phyloP scores from a whole-genome alignment of 2,329 filamentous ascomycete species.

The Rosellinia necatrix region DNA sequence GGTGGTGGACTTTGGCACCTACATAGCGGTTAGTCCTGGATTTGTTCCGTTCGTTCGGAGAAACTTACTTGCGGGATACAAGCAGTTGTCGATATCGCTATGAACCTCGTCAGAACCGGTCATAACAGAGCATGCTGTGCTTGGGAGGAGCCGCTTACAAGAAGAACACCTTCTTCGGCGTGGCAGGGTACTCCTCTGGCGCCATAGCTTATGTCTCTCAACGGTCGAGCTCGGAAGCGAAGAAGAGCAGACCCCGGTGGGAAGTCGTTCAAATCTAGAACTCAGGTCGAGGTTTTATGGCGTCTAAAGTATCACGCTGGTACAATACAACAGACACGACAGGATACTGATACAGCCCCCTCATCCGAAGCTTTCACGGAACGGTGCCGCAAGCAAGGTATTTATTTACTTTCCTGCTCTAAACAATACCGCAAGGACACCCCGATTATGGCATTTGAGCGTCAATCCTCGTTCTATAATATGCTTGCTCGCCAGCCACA shows the following conservation, averaged over 20 bases:
- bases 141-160: slow-evolving; percentile 8
- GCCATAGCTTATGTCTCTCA: slow-evolving; percentile 3
- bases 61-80: slow-evolving; percentile 23
- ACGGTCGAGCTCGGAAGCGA: background rate
- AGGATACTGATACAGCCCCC: background rate
- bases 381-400: background rate
- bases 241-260: background rate
- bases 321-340: too few species aligned
- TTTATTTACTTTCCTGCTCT: slow-evolving; percentile 9
- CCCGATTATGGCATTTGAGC: background rate
- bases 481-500: background rate
- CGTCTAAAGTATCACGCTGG: too few species aligned
- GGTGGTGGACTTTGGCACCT: slow-evolving; percentile 22
- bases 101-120: background rate
- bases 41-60: background rate
- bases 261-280: background rate
- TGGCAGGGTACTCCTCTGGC: slow-evolving; percentile 11
- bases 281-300: too few species aligned
- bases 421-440: background rate
- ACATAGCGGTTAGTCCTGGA: background rate
- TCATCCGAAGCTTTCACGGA: background rate
- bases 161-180: slow-evolving; percentile 24
- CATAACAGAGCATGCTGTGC: too few species aligned
- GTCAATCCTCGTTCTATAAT: background rate
- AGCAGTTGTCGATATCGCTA: slow-evolving; percentile 25